These are phyloP conservation scores for Lodderomyces parapsilosis DNA, from an alignment of 1,139 yeast species.

Conservation along the genomic window DNA sequence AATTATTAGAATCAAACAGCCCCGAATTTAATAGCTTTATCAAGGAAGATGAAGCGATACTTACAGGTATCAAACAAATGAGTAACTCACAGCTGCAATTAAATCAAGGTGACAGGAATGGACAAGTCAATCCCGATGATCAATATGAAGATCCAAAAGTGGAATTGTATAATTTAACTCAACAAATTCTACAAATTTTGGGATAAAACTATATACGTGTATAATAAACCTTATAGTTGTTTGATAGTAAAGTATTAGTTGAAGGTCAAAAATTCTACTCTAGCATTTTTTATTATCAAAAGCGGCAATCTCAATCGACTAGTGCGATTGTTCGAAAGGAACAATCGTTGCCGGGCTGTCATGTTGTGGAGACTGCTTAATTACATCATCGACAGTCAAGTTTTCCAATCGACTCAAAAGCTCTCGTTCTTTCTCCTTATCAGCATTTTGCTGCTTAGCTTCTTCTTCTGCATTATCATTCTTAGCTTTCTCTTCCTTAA, in stretches of 20 bases:
- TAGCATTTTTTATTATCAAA: no score
- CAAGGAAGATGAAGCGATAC: conserved; percentile 58
- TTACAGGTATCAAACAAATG: conserved; percentile 55
- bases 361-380: neutral
- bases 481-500: neutral
- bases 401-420: conserved; percentile 11
- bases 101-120: conserved; percentile 21
- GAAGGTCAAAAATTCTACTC: no score
- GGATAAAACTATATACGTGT: conserved; percentile 22
- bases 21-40: conserved; percentile 62
- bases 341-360: neutral
- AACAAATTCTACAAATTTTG: conserved; percentile 63
- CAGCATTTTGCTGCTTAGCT: neutral
- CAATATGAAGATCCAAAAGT: conserved; percentile 63
- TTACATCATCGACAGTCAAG: conserved; percentile 11
- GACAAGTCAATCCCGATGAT: conserved; percentile 22
- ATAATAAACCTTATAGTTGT: neutral
- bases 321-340: neutral
- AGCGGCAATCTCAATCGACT: no score
- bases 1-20: conserved; percentile 85
- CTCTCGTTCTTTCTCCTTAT: conserved; percentile 1
- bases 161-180: conserved; percentile 75
- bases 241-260: no score
- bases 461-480: neutral
- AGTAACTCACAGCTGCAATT: conserved; percentile 41